phyloP scores from a whole-genome alignment of 2,329 filamentous ascomycete genomes.

The Trichophyton mentagrophytes region DNA sequence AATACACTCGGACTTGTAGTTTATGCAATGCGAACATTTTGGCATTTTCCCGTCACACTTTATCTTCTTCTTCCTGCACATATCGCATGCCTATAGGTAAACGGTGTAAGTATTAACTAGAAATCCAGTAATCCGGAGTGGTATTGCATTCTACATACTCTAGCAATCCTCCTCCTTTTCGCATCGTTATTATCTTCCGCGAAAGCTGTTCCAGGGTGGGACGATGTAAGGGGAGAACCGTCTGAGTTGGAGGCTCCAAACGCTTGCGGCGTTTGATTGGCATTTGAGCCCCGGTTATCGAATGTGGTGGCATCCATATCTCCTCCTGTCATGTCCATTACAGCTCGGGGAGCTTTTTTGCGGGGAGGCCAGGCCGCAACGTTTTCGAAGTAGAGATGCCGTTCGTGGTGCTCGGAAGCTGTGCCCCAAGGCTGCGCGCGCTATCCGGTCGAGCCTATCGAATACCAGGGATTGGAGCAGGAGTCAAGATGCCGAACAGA shows the following conservation, averaged over 20 bases:
- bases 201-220: constrained; percentile 31
- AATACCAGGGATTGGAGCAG: neutral
- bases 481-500: neutral
- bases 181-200: constrained; percentile 55
- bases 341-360: neutral
- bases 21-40: constrained; percentile 87
- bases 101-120: neutral
- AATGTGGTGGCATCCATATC: constrained; percentile 29
- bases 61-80: constrained; percentile 88
- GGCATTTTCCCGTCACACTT: constrained; percentile 97
- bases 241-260: constrained; percentile 53
- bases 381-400: neutral
- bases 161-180: constrained; percentile 77
- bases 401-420: neutral
- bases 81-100: constrained; percentile 65
- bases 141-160: constrained; percentile 43
- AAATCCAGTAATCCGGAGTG: neutral
- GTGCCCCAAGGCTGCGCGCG: neutral
- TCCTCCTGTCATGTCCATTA: constrained; percentile 16
- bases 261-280: constrained; percentile 52
- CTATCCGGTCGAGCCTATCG: neutral
- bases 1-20: constrained; percentile 95
- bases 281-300: constrained; percentile 44
- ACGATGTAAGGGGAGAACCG: constrained; percentile 45
- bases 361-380: neutral